Conservation (phyloP, 2,329 filamentous ascomycete species). For the Paraphoma sp. region DNA sequence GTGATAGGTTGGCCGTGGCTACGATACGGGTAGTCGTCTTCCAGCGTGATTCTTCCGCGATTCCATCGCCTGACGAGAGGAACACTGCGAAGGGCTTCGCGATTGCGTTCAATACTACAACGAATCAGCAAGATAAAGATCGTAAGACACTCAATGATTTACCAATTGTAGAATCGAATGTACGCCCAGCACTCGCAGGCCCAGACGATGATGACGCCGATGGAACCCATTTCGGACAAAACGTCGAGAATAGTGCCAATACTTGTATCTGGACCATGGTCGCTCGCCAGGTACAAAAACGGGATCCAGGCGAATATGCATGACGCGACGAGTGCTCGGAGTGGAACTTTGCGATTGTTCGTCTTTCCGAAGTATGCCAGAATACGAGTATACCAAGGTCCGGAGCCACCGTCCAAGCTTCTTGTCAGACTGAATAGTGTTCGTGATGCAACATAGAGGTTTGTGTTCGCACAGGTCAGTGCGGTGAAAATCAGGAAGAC, state of each 20-base stretch:
- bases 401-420: conserved; percentile 27
- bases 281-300: conserved; percentile 44
- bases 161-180: conserved; percentile 47
- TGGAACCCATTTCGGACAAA: conserved; percentile 47
- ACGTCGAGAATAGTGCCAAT: conserved; percentile 49
- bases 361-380: conserved; percentile 44
- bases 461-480: conserved; percentile 44
- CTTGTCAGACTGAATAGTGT: conserved; percentile 43
- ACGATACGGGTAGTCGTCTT: conserved; percentile 48
- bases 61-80: conserved; percentile 5
- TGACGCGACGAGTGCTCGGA: conserved; percentile 47
- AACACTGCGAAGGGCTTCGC: background rate
- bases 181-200: conserved; percentile 52
- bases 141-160: background rate
- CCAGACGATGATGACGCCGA: conserved; percentile 50
- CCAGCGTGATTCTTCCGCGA: conserved; percentile 1
- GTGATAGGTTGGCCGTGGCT: conserved; percentile 49
- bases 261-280: conserved; percentile 14
- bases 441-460: conserved; percentile 46
- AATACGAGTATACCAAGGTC: conserved; percentile 25
- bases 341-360: conserved; percentile 39
- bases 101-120: conserved; percentile 1
- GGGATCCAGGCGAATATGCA: conserved; percentile 53
- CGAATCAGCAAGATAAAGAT: background rate
- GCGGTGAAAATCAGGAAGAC: conserved; percentile 43